phyloP scores from a whole-genome alignment of 2,329 filamentous ascomycete species.

The Aspergillus tanneri region DNA sequence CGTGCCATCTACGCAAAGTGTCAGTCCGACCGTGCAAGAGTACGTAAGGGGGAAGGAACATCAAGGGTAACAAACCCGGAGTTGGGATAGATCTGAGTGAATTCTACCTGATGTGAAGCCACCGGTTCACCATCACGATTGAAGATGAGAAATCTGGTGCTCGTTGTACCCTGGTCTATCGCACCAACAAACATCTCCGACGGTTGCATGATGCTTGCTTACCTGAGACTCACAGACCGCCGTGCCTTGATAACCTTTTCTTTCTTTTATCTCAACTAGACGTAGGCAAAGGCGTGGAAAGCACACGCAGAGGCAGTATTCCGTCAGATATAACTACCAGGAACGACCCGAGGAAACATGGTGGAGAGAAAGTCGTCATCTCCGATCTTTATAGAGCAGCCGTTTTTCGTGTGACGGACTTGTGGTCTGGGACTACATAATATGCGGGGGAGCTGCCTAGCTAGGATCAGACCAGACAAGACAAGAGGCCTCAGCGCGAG shows the following conservation, averaged over 20 bases:
- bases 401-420: background rate
- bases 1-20: slow-evolving; percentile 67
- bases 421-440: background rate
- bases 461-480: background rate
- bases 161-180: slow-evolving; percentile 89
- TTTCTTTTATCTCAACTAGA: no score
- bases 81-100: slow-evolving; percentile 77
- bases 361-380: background rate
- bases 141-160: slow-evolving; percentile 86
- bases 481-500: background rate
- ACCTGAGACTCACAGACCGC: background rate
- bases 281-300: no score
- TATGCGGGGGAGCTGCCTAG: slow-evolving; percentile 1
- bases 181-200: slow-evolving; percentile 66
- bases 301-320: no score
- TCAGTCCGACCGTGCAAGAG: background rate
- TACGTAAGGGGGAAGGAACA: background rate
- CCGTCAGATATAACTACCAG: no score
- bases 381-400: background rate
- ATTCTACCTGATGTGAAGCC: slow-evolving; percentile 81
- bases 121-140: slow-evolving; percentile 73
- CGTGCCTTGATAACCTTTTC: background rate
- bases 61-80: slow-evolving; percentile 62
- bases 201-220: slow-evolving; percentile 25
- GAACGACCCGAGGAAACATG: background rate